These are phyloP conservation scores for Vitis hybrid DNA, from an alignment of 177 flowering plant genomes.

Conservation along the genomic window DNA sequence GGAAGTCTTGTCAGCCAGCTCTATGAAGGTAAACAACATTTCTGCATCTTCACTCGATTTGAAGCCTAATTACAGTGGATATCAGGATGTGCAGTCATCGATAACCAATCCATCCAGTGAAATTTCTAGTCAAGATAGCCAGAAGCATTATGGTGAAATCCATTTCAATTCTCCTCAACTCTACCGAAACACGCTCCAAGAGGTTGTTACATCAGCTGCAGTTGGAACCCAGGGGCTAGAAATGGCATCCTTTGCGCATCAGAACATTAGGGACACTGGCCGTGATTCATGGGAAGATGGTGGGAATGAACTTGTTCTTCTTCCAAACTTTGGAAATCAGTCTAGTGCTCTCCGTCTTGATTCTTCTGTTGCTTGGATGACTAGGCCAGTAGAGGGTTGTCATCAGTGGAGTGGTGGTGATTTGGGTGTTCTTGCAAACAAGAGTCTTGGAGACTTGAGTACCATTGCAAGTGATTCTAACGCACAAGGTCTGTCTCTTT, in stretches of 20 bases:
- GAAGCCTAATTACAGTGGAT: constrained; percentile 28
- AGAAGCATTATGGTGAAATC: constrained; percentile 26
- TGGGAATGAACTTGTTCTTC: constrained; percentile 34
- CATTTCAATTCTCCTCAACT: constrained; percentile 20
- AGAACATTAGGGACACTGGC: constrained; percentile 20
- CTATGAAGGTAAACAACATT: constrained; percentile 13
- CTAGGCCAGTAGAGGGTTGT: constrained; percentile 20
- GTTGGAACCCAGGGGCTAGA: constrained; percentile 16
- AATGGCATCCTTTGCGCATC: not conserved
- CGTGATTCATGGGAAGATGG: constrained; percentile 27
- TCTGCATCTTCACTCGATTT: constrained; percentile 8
- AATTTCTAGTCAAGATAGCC: constrained; percentile 31
- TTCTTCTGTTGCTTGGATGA: constrained; percentile 18
- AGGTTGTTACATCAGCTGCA: constrained; percentile 31
- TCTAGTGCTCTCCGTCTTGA: constrained; percentile 14
- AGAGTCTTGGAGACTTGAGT: constrained; percentile 13
- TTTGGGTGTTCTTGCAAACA: constrained; percentile 19
- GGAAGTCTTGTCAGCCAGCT: constrained; percentile 20
- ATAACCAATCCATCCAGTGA: constrained; percentile 24
- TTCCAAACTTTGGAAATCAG: constrained; percentile 35
- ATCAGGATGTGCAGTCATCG: constrained; percentile 32
- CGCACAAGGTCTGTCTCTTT: constrained; percentile 50
- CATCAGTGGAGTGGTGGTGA: constrained; percentile 31
- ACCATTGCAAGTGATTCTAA: constrained; percentile 23
- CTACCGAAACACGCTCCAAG: constrained; percentile 37